phyloP scores from a whole-genome alignment of 1,139 yeast species.

The Candida tetrigidarum region DNA sequence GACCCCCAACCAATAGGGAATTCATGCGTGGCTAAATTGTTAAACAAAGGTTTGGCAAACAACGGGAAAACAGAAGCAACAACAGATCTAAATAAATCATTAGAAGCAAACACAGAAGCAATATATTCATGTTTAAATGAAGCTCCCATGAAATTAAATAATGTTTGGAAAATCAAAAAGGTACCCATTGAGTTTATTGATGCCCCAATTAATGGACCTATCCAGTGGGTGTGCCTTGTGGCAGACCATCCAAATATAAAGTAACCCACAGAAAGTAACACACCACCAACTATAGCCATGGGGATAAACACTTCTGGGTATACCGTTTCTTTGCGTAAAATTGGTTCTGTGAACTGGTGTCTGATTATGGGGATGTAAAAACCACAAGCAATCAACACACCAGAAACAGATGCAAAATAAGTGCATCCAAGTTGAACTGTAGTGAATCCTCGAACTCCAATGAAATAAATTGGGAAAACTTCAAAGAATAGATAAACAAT shows the following conservation, averaged over 20 bases:
- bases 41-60: conserved; percentile 50
- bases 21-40: conserved; percentile 31
- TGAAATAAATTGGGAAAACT: conserved; percentile 61
- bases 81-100: conserved; percentile 30
- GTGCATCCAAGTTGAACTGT: conserved; percentile 47
- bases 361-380: conserved; percentile 25
- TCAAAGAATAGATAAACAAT: conserved; percentile 62
- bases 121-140: conserved; percentile 46
- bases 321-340: conserved; percentile 38
- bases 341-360: conserved; percentile 27
- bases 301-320: conserved; percentile 66
- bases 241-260: conserved; percentile 40
- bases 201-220: conserved; percentile 35
- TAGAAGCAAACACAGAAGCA: conserved; percentile 38
- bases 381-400: conserved; percentile 24
- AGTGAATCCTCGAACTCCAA: conserved; percentile 50
- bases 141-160: conserved; percentile 60
- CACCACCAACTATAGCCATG: conserved; percentile 41
- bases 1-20: conserved; percentile 69
- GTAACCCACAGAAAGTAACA: conserved; percentile 34
- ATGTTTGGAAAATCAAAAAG: conserved; percentile 34
- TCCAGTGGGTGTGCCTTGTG: conserved; percentile 33
- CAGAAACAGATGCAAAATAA: conserved; percentile 26
- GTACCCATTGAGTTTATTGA: conserved; percentile 32
- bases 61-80: conserved; percentile 38